These are phyloP conservation scores for Aspergillus sparsus DNA, from an alignment of 495 filamentous ascomycete species.

Conservation along the genomic window DNA sequence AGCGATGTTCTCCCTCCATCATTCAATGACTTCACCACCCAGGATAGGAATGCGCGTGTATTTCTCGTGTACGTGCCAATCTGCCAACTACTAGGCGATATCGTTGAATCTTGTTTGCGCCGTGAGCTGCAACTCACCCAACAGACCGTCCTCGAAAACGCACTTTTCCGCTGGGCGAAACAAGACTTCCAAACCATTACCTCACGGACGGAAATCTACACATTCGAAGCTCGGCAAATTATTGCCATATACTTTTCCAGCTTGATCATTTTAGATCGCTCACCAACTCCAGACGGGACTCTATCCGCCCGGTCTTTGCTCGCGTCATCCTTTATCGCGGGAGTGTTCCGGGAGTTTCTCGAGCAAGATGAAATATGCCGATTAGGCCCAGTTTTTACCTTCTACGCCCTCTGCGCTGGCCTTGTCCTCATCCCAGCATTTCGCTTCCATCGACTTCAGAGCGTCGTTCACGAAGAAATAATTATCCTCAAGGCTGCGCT, in stretches of 20 bases:
- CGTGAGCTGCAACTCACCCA: background rate
- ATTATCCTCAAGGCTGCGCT: slow-evolving; percentile 7
- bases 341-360: slow-evolving; percentile 9
- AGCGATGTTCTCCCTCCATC: background rate
- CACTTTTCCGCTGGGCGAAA: slow-evolving; percentile 13
- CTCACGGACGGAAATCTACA: background rate
- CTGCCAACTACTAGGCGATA: background rate
- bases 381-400: background rate
- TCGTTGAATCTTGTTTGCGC: background rate
- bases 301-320: background rate
- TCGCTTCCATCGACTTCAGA: background rate
- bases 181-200: slow-evolving; percentile 1
- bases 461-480: background rate
- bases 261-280: slow-evolving; percentile 10
- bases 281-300: background rate
- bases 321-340: slow-evolving; percentile 5
- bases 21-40: slow-evolving; percentile 7
- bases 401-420: slow-evolving; percentile 10
- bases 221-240: slow-evolving; percentile 1
- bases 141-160: background rate
- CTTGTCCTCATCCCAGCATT: slow-evolving; percentile 1
- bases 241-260: background rate
- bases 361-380: slow-evolving; percentile 9
- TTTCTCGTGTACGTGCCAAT: slow-evolving; percentile 7
- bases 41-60: background rate